These are phyloP conservation scores for Aquilaria agallochum DNA, from an alignment of 441 rosid species.

Conservation along the genomic window DNA sequence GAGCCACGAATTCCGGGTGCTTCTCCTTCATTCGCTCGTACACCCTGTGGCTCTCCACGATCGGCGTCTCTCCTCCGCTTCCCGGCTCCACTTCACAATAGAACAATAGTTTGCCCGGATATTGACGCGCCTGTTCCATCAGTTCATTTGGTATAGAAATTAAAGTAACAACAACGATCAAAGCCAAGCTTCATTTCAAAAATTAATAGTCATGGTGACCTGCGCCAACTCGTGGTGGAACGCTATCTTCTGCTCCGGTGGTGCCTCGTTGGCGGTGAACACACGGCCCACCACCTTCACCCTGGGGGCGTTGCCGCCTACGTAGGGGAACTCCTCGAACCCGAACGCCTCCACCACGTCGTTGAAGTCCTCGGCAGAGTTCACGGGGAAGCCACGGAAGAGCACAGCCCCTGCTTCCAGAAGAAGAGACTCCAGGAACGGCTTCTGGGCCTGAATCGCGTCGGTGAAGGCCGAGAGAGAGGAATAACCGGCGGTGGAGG, in stretches of 20 bases:
- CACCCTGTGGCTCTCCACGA: slow-evolving; percentile 74
- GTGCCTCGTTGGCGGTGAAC: slow-evolving; percentile 90
- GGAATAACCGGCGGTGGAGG: slow-evolving; percentile 13
- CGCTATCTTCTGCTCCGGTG: slow-evolving; percentile 81
- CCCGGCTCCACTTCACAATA: slow-evolving; percentile 84
- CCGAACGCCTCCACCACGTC: slow-evolving; percentile 79
- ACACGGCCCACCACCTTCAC: slow-evolving; percentile 75
- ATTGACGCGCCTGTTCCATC: slow-evolving; percentile 62
- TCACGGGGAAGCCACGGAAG: slow-evolving; percentile 55
- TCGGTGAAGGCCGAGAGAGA: too few species aligned
- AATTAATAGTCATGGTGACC: slow-evolving; percentile 15
- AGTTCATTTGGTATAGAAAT: not conserved
- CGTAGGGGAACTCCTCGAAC: slow-evolving; percentile 84
- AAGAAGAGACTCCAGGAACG: slow-evolving; percentile 52
- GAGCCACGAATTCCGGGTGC: slow-evolving; percentile 60
- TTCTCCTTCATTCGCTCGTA: slow-evolving; percentile 69
- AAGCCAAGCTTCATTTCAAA: not conserved
- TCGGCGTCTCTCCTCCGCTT: slow-evolving; percentile 87
- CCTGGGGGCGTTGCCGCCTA: slow-evolving; percentile 88
- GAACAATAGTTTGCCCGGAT: slow-evolving; percentile 84
- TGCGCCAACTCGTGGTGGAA: slow-evolving; percentile 98
- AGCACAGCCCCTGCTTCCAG: slow-evolving; percentile 67
- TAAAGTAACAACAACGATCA: not conserved
- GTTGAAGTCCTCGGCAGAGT: slow-evolving; percentile 68
- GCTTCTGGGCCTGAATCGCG: slow-evolving; percentile 37